Base-by-base conservation (phyloP, 1,284 basidiomycete genomes). In the Ceratobasidium sp. region DNA sequence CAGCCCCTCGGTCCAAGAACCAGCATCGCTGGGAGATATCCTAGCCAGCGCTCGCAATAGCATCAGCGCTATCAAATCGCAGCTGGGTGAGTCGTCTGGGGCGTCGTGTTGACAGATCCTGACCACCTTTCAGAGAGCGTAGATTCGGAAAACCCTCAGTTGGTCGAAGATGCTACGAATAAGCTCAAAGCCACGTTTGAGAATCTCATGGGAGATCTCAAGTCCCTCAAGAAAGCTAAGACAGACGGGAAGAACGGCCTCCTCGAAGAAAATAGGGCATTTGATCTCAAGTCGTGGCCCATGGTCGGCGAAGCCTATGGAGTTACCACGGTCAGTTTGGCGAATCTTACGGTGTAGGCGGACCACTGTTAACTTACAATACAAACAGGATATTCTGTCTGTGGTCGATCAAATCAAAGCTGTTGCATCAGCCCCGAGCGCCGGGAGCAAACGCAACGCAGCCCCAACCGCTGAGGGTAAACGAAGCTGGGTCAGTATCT, bases 121-220 rank as follows among this genome's bases (percentile, higher is more conserved):
- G 4, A 38, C 38, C 4, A 38, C 38, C 4, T 8, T 38, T 38
- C 38, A n/a, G n/a, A n/a, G n/a, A n/a, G n/a, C n/a, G n/a, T 8
- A 38, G 38, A 38, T 38, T 38, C 38, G 38, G 23, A 27, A 6
- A 55, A 27, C 52, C n/a, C 52, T n/a, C n/a, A 23, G 27, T 10
- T 8, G n/a, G 23, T 27, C 52, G 3, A 55, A 55, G 52, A 55
- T 12, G 52, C 52, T n/a, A 27, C 52, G 6, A 55, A 2, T 5
- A n/a, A 55, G 52, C 52, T 55, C 52, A 55, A 55, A n/a, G n/a
- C 20, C 52, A 23, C 52, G 12, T 55, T 55, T n/a, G 52, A 55
- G 23, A 27, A 6, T n/a, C 23, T 55, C 23, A 23, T 55, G 5
- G 52, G 23, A 10, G 52, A 55, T 12, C 23, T 55, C n/a, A 55